Percentiles rank a stretch among this genome's conserved stretches.
Evolutionary conservation across 345 rosid species (phyloP).

Genomic region (Eucalyptus erythrocorys): DNA sequence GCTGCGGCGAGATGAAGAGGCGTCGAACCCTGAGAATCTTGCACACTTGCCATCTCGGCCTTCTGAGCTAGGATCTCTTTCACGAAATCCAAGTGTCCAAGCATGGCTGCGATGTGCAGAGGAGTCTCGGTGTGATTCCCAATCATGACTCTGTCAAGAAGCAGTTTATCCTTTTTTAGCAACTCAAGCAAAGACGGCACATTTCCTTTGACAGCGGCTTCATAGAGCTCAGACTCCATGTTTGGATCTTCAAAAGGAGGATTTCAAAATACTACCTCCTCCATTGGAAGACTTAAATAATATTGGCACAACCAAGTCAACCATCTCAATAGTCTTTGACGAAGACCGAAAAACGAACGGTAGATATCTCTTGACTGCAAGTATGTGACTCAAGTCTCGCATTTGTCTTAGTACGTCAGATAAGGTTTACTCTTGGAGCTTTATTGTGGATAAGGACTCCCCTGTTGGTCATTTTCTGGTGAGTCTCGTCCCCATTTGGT

Average conservation of each 20-base stretch:
- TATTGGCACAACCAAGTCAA: background rate
- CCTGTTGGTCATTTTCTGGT: background rate
- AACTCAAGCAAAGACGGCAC: background rate
- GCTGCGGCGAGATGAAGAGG: background rate
- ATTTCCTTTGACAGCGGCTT: background rate
- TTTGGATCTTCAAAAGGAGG: background rate
- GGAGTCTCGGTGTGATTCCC: background rate
- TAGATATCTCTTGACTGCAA: background rate
- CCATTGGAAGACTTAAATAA: background rate
- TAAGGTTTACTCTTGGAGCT: background rate
- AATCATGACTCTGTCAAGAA: background rate
- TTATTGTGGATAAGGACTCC: background rate
- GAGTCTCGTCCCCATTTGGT: background rate
- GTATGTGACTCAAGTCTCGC: background rate
- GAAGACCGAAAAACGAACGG: background rate
- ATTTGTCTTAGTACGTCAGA: background rate
- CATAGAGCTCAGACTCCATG: background rate
- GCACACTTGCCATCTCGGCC: background rate
- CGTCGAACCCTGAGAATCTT: background rate
- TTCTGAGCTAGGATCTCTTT: background rate
- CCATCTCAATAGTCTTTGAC: background rate
- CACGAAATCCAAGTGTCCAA: background rate
- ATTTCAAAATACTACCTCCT: background rate
- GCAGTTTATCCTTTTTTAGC: accelerated
- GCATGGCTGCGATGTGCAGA: background rate